Percentiles rank a stretch among this genome's conserved stretches.
phyloP scores from a whole-genome alignment of 139 green algal species.

The Chlamydomonas applanata region DNA sequence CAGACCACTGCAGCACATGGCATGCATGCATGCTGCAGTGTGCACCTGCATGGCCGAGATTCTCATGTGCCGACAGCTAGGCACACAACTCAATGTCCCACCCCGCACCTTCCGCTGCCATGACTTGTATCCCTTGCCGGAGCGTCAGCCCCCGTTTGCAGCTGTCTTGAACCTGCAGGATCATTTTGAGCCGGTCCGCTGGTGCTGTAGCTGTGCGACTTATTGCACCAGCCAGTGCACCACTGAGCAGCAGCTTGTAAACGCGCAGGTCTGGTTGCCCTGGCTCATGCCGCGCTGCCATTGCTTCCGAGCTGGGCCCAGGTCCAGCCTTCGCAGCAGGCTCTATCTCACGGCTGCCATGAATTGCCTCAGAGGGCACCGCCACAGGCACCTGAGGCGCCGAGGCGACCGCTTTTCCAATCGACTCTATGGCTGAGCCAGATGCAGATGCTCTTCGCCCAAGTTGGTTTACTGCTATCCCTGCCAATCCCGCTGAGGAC shows the following conservation, averaged over 20 bases:
- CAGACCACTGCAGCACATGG: background rate
- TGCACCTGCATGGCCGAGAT: background rate
- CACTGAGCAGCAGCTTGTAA: slow-evolving; percentile 25
- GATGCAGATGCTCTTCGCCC: too few relatives aligned
- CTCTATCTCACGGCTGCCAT: too few relatives aligned
- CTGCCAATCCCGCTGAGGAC: too few relatives aligned
- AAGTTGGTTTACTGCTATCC: too few relatives aligned
- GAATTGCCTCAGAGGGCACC: too few relatives aligned
- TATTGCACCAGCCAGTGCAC: slow-evolving; percentile 84
- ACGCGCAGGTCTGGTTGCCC: background rate
- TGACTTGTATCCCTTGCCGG: slow-evolving; percentile 57
- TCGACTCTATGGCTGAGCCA: too few relatives aligned
- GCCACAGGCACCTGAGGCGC: too few relatives aligned
- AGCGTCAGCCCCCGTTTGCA: slow-evolving; percentile 55
- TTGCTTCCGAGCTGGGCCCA: slow-evolving; percentile 20
- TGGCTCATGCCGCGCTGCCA: background rate
- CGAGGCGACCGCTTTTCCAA: too few relatives aligned
- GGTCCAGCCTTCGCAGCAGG: background rate
- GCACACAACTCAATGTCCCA: background rate
- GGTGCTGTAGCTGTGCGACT: slow-evolving; percentile 86
- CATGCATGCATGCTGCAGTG: slow-evolving; percentile 1
- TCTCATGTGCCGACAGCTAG: background rate
- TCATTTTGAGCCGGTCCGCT: slow-evolving; percentile 91
- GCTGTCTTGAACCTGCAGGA: slow-evolving; percentile 80
- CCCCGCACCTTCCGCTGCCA: slow-evolving; percentile 73